These are phyloP conservation scores for Paspalum notatum DNA, from an alignment of 176 grass and related monocot genomes.

Conservation along the genomic window DNA sequence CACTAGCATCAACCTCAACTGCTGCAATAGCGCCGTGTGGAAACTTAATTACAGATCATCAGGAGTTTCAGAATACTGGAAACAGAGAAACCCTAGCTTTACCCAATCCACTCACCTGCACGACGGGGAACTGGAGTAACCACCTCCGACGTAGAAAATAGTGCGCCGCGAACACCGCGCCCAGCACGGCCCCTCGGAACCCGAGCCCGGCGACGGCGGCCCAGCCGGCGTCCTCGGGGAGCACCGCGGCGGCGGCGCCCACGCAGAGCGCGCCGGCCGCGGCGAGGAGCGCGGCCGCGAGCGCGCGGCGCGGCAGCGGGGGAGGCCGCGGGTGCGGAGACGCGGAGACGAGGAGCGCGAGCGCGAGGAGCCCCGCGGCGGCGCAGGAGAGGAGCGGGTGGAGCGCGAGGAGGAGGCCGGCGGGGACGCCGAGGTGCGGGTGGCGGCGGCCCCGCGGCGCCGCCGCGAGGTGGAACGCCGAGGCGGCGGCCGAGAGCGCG, in stretches of 20 bases:
- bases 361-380: constrained; percentile 62
- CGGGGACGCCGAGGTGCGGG: constrained; percentile 35
- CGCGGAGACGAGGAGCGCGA: constrained; percentile 54
- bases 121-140: constrained; percentile 59
- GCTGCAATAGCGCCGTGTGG: background rate
- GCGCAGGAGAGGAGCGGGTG: constrained; percentile 55
- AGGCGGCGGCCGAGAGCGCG: constrained; percentile 43
- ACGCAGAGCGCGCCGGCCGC: constrained; percentile 43
- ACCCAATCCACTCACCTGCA: constrained; percentile 54
- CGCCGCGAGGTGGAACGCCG: constrained; percentile 37
- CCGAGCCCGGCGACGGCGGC: constrained; percentile 42
- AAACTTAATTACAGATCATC: background rate
- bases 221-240: constrained; percentile 45
- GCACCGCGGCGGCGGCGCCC: constrained; percentile 33
- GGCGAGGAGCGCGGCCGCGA: constrained; percentile 45
- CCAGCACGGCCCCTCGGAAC: constrained; percentile 55
- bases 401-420: constrained; percentile 45
- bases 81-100: constrained; percentile 44
- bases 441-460: constrained; percentile 44
- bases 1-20: background rate
- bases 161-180: constrained; percentile 48
- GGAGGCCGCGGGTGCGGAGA: constrained; percentile 52
- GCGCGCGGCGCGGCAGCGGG: constrained; percentile 28
- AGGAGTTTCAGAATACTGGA: background rate
- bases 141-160: constrained; percentile 55